Base-by-base conservation (phyloP, 441 rosid species). In the Eutrema salsugineum region DNA sequence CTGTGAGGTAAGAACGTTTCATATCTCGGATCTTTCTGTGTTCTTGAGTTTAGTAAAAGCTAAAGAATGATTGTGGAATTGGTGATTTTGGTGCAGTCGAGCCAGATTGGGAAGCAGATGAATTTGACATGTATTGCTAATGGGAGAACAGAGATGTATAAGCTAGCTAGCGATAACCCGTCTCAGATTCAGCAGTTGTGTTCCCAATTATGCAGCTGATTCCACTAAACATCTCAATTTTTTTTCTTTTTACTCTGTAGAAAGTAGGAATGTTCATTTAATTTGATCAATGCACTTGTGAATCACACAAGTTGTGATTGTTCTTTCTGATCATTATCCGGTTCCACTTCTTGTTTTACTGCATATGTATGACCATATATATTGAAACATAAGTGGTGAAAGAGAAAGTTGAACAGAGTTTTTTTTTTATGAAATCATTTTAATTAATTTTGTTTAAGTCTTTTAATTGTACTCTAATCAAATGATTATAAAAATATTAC, bases 51-150 rank as follows among this genome's bases (percentile, higher is more conserved):
- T 47, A 55, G 33, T 2, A 70, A 4, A 70, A 64, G 19, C 20
- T 42, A 1, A 1, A 59, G 55, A 50, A 7, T 56, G 4, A 47
- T n/a, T 53, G 17, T 44, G 36, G 43, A 35, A 11, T 2, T 72
- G 63, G 30, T 63, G 49, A 33, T 58, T 30, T 35, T 69, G 38
- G 46, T 85, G 83, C 91, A 91, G 98, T 77, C 83, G 14, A 84
- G 42, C 59, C 80, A 74, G 55, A 11, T 78, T 0, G 91, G 91
- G 68, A 79, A 72, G 65, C 80, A 82, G 35, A 65, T 87, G 72
- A 84, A 85, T 79, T 44, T 91, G 85, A 88, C 94, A 8, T 93
- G 98, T 84, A 24, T 75, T 6, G 74, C 78, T 48, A 83, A 72
- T 1, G 85, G 96, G 42, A 87, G 68, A 79, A 86, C 68, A 62